Percentiles rank a stretch among this genome's conserved stretches.
phyloP scores from a whole-genome alignment of 306 rosid species.

The Trichosanthes truncata region DNA sequence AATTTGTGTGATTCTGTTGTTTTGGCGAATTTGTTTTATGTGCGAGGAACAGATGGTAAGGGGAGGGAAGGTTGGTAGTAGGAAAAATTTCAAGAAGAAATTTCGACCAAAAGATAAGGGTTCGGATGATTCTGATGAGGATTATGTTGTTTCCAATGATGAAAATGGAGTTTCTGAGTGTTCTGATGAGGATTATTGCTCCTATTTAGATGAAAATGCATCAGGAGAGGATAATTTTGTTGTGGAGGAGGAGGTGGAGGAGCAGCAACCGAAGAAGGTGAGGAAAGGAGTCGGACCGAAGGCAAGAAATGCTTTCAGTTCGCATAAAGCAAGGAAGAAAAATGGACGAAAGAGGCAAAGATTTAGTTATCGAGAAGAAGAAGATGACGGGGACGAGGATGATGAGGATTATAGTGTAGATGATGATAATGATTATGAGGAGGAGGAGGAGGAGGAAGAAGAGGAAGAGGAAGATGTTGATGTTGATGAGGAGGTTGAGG shows the following conservation, averaged over 20 bases:
- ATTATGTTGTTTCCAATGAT: slow-evolving; percentile 69
- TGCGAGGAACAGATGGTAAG: slow-evolving; percentile 69
- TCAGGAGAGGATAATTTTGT: slow-evolving; percentile 47
- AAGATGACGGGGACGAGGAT: slow-evolving; percentile 15
- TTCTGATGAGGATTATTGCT: slow-evolving; percentile 46
- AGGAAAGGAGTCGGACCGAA: slow-evolving; percentile 42
- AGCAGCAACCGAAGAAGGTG: slow-evolving; percentile 19
- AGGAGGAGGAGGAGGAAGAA: slow-evolving; percentile 14
- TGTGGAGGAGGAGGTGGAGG: slow-evolving; percentile 35
- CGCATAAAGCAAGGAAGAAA: slow-evolving; percentile 16
- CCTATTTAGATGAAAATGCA: slow-evolving; percentile 49
- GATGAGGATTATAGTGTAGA: slow-evolving; percentile 21
- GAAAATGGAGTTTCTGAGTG: slow-evolving; percentile 49
- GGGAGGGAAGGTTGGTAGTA: slow-evolving; percentile 63
- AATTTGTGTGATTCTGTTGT: slow-evolving; percentile 4
- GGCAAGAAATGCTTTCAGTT: slow-evolving; percentile 18
- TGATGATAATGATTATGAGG: slow-evolving; percentile 13
- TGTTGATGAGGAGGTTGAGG: slow-evolving; percentile 24
- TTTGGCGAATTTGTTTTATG: slow-evolving; percentile 13
- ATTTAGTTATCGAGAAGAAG: slow-evolving; percentile 9
- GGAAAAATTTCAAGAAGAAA: slow-evolving; percentile 27
- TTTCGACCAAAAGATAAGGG: slow-evolving; percentile 36
- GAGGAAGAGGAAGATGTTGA: slow-evolving; percentile 30
- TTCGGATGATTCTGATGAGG: slow-evolving; percentile 94
- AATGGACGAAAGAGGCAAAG: slow-evolving; percentile 21